phyloP scores from a whole-genome alignment of 108 stramenopile species.

The Aurantiochytrium sp. region DNA sequence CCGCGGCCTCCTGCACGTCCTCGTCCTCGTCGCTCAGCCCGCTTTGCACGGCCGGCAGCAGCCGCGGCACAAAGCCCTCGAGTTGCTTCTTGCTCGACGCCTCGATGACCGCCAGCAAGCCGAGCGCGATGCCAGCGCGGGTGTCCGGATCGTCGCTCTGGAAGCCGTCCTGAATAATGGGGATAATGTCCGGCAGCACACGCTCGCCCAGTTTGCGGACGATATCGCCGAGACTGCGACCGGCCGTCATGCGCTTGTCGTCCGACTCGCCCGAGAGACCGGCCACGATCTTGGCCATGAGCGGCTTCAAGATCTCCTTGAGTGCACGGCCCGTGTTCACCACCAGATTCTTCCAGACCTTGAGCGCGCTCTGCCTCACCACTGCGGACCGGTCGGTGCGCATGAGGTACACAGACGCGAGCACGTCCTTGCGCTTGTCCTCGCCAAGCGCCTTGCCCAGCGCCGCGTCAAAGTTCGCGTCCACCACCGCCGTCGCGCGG shows the following conservation, averaged over 20 bases:
- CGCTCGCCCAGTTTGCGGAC: slow-evolving; percentile 93
- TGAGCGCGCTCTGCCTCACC: slow-evolving; percentile 86
- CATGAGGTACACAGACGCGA: slow-evolving; percentile 84
- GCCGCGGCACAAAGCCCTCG: slow-evolving; percentile 75
- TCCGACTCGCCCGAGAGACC: slow-evolving; percentile 62
- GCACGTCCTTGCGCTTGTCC: slow-evolving; percentile 71
- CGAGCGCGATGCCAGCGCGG: slow-evolving; percentile 88
- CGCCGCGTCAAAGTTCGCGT: slow-evolving; percentile 53
- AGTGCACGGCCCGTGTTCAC: slow-evolving; percentile 85
- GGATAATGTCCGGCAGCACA: slow-evolving; percentile 89
- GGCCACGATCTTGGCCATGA: slow-evolving; percentile 78
- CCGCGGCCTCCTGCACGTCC: slow-evolving; percentile 78
- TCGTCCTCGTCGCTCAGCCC: slow-evolving; percentile 83
- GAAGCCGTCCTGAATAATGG: slow-evolving; percentile 80
- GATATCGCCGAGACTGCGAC: slow-evolving; percentile 90
- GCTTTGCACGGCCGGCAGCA: slow-evolving; percentile 86
- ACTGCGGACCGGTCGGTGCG: slow-evolving; percentile 78
- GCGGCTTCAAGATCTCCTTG: slow-evolving; percentile 80
- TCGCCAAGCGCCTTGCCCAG: slow-evolving; percentile 77
- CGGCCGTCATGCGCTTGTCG: slow-evolving; percentile 88
- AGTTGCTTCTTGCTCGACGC: slow-evolving; percentile 84
- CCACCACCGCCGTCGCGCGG: slow-evolving; percentile 2
- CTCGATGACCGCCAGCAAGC: slow-evolving; percentile 84
- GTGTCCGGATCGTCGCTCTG: slow-evolving; percentile 70
- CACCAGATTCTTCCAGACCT: slow-evolving; percentile 97